These are phyloP conservation scores for Nemania serpens DNA, from an alignment of 2,329 filamentous ascomycete genomes.

Conservation along the genomic window DNA sequence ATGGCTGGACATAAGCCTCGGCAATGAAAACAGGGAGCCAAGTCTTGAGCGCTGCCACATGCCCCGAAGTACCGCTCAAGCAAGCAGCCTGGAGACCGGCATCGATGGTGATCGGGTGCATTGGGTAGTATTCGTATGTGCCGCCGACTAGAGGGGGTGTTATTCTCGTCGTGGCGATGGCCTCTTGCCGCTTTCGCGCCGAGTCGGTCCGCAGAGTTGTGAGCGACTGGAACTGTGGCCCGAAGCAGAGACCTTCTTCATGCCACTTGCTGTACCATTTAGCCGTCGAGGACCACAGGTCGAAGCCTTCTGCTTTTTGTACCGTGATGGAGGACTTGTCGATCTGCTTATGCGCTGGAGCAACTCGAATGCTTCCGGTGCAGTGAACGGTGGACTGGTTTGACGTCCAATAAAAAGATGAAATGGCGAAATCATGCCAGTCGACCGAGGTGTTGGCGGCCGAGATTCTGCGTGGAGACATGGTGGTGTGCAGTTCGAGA, in stretches of 20 bases:
- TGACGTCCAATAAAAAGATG: conserved; percentile 16
- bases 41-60: not conserved
- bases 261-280: conserved; percentile 25
- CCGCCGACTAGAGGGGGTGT: too few relatives aligned
- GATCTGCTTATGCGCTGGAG: not conserved
- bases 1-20: too few relatives aligned
- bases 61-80: not conserved
- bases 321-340: not conserved
- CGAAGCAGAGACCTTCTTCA: conserved; percentile 20
- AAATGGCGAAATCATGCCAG: conserved; percentile 30
- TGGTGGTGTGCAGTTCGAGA: conserved; percentile 16
- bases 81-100: conserved; percentile 5
- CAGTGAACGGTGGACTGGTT: conserved; percentile 23
- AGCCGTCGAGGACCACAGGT: not conserved
- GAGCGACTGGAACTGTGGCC: conserved; percentile 17
- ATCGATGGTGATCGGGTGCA: conserved; percentile 17
- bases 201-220: conserved; percentile 15
- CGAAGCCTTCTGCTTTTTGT: not conserved
- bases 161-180: not conserved
- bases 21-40: conserved; percentile 9
- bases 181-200: not conserved
- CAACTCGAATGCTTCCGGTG: conserved; percentile 19
- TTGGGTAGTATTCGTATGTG: too few relatives aligned
- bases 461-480: conserved; percentile 14
- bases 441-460: not conserved